Evolutionary conservation across 2,329 filamentous ascomycete genomes (phyloP), one percentile per base, ranked within the genome.

Genomic region (Parafenestella ontariensis): DNA sequence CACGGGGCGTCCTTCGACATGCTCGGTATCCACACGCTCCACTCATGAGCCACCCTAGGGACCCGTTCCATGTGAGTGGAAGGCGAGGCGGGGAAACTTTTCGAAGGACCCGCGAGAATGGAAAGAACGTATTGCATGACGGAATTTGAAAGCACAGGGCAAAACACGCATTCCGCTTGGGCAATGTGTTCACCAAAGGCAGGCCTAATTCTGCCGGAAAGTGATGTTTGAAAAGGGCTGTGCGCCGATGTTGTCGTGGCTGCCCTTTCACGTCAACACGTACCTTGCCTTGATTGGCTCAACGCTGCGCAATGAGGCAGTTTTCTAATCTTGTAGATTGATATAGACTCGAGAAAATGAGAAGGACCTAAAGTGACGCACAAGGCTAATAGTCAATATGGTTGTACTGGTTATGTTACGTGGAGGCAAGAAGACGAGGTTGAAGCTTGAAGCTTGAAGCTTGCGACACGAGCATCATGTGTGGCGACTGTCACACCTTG

Each of bases 231-330:
- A 34, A 54, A 44, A 53, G 46, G 56, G 50, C 45, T 51, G 43
- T 57, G 49, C 36, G 46, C 58, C 58, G 53, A 58, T 46, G 58
- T 41, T 61, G 61, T 66, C 63, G 63, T 70, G 57, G 64, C 59
- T 65, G 43, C 39, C 54, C 55, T 55, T 46, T 52, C 44, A 50
- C 31, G 44, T 39, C 53, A 72, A 58, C 70, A 73, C 70, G 70
- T 74, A 70, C 57, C 34, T 28, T 6, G 29, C 37, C 47, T 40
- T 68, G 58, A 73, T 74, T 73, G 69, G 70, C 37, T 53, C 50
- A 42, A 43, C 51, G 45, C 28, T 45, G 41, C 29, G 45, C 37
- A 56, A 61, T 58, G 58, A 61, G 56, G 58, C 59, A 61, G 42
- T 46, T 39, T 40, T 49, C 24, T 34, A 33, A 21, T 31, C 26